Conservation (phyloP, 1,284 basidiomycete genomes). For the Phylloporus sp. region DNA sequence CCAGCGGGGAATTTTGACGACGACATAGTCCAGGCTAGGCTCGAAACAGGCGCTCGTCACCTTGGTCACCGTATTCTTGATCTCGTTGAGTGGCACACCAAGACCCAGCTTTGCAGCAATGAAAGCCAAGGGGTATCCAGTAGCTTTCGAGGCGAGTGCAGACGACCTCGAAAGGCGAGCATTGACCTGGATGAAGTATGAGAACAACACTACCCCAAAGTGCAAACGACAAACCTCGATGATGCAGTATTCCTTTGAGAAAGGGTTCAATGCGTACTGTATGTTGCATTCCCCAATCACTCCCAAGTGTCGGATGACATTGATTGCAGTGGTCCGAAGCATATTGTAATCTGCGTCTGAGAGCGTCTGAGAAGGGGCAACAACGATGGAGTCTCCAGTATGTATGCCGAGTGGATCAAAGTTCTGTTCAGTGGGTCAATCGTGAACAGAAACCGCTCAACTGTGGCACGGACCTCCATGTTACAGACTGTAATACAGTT, state of each 20-base stretch:
- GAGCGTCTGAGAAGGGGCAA: conserved; percentile 97
- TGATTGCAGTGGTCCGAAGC: conserved; percentile 97
- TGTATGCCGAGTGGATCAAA: conserved; percentile 99
- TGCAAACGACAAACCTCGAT: conserved; percentile 74
- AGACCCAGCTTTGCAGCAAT: conserved; percentile 98
- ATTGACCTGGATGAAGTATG: conserved; percentile 74
- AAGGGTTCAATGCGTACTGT: conserved; percentile 96
- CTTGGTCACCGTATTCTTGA: conserved; percentile 97
- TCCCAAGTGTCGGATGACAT: conserved; percentile 96
- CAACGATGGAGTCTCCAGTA: conserved; percentile 98
- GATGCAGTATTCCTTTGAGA: conserved; percentile 96
- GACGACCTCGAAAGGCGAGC: conserved; percentile 99
- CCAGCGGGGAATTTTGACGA: conserved; percentile 99
- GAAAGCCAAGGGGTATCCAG: conserved; percentile 97
- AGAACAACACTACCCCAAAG: conserved; percentile 7
- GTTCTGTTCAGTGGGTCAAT: conserved; percentile 64
- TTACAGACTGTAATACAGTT: conserved; percentile 99
- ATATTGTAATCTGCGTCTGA: conserved; percentile 99
- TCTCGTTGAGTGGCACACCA: conserved; percentile 96
- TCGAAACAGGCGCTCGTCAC: conserved; percentile 98
- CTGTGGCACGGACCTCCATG: conserved; percentile 84
- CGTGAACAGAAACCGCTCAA: conserved; percentile 1
- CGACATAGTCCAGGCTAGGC: conserved; percentile 95
- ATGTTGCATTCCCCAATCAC: conserved; percentile 99
- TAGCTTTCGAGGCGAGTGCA: conserved; percentile 97